phyloP scores from a whole-genome alignment of 1,284 basidiomycete species.

The Ustilago nuda region DNA sequence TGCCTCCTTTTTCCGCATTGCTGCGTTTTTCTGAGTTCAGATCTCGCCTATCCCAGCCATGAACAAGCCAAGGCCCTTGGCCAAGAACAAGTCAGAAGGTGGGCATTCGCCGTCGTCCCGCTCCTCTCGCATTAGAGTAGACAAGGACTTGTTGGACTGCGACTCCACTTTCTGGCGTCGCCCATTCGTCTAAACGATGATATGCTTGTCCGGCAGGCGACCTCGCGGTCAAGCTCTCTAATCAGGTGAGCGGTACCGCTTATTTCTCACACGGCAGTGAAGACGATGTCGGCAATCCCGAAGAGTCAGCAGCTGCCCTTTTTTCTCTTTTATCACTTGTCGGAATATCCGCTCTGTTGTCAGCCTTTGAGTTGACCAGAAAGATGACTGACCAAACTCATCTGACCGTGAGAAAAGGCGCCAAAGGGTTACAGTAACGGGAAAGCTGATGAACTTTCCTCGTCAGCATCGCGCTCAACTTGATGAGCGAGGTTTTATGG shows the following conservation, averaged over 20 bases:
- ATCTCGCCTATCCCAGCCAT: slow-evolving; percentile 13
- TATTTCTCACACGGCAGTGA: neutral
- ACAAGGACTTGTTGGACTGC: slow-evolving; percentile 3
- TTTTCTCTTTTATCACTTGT: neutral
- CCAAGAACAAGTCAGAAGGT: slow-evolving; percentile 22
- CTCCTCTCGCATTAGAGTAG: neutral
- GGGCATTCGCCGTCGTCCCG: slow-evolving; percentile 25
- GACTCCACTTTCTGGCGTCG: slow-evolving; percentile 11
- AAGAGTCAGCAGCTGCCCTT: neutral
- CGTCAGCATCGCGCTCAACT: neutral
- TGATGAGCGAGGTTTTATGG: slow-evolving; percentile 11
- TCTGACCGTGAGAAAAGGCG: neutral
- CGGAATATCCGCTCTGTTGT: slow-evolving; percentile 3
- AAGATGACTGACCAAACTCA: neutral
- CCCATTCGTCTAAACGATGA: neutral
- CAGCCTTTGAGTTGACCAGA: neutral
- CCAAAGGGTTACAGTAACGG: neutral
- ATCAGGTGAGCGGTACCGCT: slow-evolving; percentile 7
- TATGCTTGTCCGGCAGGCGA: neutral
- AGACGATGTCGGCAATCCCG: neutral
- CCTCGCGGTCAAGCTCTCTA: neutral
- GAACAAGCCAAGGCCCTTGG: slow-evolving; percentile 33
- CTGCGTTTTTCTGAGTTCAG: slow-evolving; percentile 1
- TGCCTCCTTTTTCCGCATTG: slow-evolving; percentile 14
- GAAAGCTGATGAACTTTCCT: neutral